A percentile compares a stretch with the other conserved stretches of the same genome.
Conservation (phyloP, 305 asterid genomes). For the Fraxinus latifolia region DNA sequence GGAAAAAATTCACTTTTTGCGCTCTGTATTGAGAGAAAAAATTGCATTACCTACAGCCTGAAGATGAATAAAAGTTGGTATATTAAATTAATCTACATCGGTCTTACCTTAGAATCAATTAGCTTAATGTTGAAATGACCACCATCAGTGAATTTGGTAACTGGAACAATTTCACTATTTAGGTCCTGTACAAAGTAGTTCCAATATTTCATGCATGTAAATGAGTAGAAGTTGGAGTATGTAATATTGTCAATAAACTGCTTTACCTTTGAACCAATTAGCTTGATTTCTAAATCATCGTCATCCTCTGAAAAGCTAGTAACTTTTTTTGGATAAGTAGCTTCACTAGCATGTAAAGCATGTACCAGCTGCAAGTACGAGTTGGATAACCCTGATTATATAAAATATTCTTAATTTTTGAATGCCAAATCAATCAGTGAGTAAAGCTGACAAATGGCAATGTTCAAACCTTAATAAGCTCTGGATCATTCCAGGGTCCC, state of each 20-base stretch:
- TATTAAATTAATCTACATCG: not conserved
- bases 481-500: slow-evolving; percentile 93
- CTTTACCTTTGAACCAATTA: slow-evolving; percentile 50
- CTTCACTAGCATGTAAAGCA: slow-evolving; percentile 54
- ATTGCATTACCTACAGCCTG: slow-evolving; percentile 16
- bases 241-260: not conserved
- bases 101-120: slow-evolving; percentile 29
- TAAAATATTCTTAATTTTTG: slow-evolving; percentile 8
- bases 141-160: slow-evolving; percentile 35
- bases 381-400: slow-evolving; percentile 33
- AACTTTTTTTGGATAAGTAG: slow-evolving; percentile 39
- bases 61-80: slow-evolving; percentile 24
- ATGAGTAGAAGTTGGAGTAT: slow-evolving; percentile 17
- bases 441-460: slow-evolving; percentile 18
- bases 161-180: slow-evolving; percentile 37
- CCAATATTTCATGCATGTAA: slow-evolving; percentile 17
- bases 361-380: slow-evolving; percentile 70
- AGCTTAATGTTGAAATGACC: slow-evolving; percentile 51
- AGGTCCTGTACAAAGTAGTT: slow-evolving; percentile 33
- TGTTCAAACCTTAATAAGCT: slow-evolving; percentile 67
- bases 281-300: slow-evolving; percentile 53
- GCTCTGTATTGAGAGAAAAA: slow-evolving; percentile 34
- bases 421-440: not conserved
- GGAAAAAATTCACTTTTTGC: slow-evolving; percentile 32
- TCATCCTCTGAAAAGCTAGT: slow-evolving; percentile 46